Evolutionary conservation across 2,329 filamentous ascomycete genomes (phyloP).

Genomic region (Colletotrichum gloeosporioides): DNA sequence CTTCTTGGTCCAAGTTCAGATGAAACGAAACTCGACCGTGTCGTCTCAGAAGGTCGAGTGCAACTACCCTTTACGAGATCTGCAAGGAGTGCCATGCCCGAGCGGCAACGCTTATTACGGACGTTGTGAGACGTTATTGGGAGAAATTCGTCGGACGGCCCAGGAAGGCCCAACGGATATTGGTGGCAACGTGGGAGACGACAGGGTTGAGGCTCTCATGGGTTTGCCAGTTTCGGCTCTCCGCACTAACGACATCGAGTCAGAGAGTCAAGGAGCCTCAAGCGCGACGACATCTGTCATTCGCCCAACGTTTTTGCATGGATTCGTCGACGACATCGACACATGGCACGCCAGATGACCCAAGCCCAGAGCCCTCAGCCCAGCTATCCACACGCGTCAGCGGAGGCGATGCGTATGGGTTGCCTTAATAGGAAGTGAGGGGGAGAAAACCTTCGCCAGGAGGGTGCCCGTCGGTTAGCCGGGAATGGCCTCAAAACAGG

Average conservation of each 20-base stretch:
- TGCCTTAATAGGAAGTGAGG: neutral
- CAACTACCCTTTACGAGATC: neutral
- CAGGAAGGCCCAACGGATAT: neutral
- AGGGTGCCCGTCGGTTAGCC: neutral
- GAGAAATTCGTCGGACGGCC: neutral
- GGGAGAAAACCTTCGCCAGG: constrained; percentile 12
- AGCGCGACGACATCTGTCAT: constrained; percentile 9
- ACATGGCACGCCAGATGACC: neutral
- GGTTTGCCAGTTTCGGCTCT: neutral
- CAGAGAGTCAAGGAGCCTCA: neutral
- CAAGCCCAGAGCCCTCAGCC: neutral
- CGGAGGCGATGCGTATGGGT: neutral
- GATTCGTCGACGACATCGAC: neutral
- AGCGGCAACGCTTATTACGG: neutral
- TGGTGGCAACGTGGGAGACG: neutral
- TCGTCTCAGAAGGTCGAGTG: constrained; percentile 9
- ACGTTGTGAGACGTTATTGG: neutral
- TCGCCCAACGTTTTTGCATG: neutral
- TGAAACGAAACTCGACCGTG: constrained; percentile 17
- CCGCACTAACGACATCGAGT: neutral
- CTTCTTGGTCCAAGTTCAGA: neutral
- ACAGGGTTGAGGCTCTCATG: constrained; percentile 13
- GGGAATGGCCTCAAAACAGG: neutral
- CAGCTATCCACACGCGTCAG: neutral
- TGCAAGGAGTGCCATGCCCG: constrained; percentile 1